Conservation (phyloP, 2,329 filamentous ascomycete species). For the Geosmithia flava region DNA sequence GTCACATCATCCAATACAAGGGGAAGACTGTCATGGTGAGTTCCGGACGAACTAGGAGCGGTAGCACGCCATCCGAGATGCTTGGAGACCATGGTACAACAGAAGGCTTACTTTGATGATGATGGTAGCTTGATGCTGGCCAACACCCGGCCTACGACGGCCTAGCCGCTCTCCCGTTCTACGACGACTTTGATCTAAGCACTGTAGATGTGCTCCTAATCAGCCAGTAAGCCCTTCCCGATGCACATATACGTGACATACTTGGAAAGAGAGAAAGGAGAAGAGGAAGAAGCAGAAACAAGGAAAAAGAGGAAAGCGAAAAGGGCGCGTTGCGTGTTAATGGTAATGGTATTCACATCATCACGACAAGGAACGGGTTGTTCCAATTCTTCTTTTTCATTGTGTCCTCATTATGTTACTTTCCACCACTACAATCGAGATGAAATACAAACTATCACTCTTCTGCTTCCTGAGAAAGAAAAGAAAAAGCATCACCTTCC, state of each 20-base stretch:
- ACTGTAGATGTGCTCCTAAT: constrained; percentile 95
- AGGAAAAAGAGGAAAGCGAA: neutral
- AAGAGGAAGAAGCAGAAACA: neutral
- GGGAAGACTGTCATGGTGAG: constrained; percentile 96
- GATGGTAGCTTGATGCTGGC: constrained; percentile 74
- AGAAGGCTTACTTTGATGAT: neutral
- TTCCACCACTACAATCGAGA: constrained; percentile 11
- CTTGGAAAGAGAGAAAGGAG: neutral
- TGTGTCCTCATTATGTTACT: constrained; percentile 1
- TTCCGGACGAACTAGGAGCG: neutral
- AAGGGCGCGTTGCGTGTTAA: constrained; percentile 4
- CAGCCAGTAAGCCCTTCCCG: constrained; percentile 72
- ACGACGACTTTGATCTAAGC: constrained; percentile 96
- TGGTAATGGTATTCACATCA: constrained; percentile 3
- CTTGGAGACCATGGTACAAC: neutral
- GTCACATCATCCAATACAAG: constrained; percentile 98
- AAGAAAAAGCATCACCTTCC: neutral
- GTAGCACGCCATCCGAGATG: neutral
- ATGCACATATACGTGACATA: neutral
- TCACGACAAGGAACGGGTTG: constrained; percentile 11
- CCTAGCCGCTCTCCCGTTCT: constrained; percentile 86
- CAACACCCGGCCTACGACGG: constrained; percentile 96
- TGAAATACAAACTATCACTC: constrained; percentile 23
- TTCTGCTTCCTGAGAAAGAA: neutral
- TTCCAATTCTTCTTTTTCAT: constrained; percentile 1